Conservation (phyloP, 2,329 filamentous ascomycete genomes). For the Aspergillus sojae region DNA sequence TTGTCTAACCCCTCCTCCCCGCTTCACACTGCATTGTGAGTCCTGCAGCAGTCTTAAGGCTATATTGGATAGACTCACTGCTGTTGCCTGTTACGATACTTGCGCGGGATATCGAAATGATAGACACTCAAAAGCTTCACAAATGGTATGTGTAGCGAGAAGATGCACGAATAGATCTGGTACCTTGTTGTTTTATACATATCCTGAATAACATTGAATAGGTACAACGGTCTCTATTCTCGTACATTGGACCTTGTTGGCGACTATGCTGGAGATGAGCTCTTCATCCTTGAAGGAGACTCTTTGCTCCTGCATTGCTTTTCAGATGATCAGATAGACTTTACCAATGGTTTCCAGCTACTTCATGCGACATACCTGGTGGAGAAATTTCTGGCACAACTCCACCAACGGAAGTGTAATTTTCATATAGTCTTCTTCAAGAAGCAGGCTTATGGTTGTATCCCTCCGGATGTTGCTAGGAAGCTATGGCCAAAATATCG, state of each 20-base stretch:
- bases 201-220: conserved; percentile 1
- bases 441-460: conserved; percentile 53
- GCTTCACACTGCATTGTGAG: background rate
- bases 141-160: background rate
- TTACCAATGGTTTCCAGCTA: conserved; percentile 66
- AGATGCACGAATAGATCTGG: background rate
- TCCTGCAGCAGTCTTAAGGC: background rate
- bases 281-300: conserved; percentile 74
- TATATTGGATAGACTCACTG: background rate
- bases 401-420: conserved; percentile 66
- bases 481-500: conserved; percentile 56
- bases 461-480: conserved; percentile 48
- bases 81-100: background rate
- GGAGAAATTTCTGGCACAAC: conserved; percentile 64
- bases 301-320: conserved; percentile 69
- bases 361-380: conserved; percentile 71
- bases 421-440: conserved; percentile 74
- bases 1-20: background rate
- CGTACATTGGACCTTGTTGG: conserved; percentile 67
- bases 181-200: background rate
- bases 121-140: background rate
- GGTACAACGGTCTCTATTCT: conserved; percentile 49
- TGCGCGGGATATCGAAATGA: background rate
- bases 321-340: conserved; percentile 64
- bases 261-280: conserved; percentile 73